Conservation (phyloP, 148 eudicot genomes). For the Talinum fruticosum region DNA sequence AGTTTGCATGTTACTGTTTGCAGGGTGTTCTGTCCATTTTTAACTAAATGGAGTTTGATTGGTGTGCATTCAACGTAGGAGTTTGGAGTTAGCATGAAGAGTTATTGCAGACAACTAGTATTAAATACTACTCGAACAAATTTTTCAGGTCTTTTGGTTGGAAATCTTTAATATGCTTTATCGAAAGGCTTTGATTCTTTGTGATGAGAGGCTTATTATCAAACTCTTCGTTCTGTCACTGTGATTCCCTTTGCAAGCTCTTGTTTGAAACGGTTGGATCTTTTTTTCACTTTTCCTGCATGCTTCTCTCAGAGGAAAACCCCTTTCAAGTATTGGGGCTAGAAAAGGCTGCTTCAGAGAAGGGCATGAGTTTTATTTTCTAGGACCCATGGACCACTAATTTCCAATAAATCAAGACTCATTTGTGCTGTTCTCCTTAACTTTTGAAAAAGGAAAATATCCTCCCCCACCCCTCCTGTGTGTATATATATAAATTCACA, state of each 20-base stretch:
- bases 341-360: constrained; percentile 18
- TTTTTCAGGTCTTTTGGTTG: background rate
- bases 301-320: constrained; percentile 15
- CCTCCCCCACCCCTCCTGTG: background rate
- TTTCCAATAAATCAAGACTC: constrained; percentile 19
- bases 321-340: constrained; percentile 18
- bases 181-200: constrained; percentile 32
- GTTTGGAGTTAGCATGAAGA: background rate
- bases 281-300: constrained; percentile 15
- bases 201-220: constrained; percentile 24
- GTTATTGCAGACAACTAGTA: background rate
- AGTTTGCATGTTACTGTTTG: constrained; percentile 1
- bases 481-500: background rate
- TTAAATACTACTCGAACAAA: constrained; percentile 5
- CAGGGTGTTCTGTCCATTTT: background rate
- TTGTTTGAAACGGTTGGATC: constrained; percentile 8
- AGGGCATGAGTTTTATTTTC: constrained; percentile 18
- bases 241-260: constrained; percentile 27
- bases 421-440: constrained; percentile 14
- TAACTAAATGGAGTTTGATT: background rate
- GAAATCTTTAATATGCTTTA: constrained; percentile 26
- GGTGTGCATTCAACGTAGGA: background rate
- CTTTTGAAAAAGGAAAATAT: constrained; percentile 14
- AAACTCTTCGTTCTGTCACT: constrained; percentile 19
- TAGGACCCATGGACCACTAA: constrained; percentile 22